Evolutionary conservation across 108 stramenopile species (phyloP), one percentile per base, ranked within the genome.

Genomic region (Cyclotella sp.): DNA sequence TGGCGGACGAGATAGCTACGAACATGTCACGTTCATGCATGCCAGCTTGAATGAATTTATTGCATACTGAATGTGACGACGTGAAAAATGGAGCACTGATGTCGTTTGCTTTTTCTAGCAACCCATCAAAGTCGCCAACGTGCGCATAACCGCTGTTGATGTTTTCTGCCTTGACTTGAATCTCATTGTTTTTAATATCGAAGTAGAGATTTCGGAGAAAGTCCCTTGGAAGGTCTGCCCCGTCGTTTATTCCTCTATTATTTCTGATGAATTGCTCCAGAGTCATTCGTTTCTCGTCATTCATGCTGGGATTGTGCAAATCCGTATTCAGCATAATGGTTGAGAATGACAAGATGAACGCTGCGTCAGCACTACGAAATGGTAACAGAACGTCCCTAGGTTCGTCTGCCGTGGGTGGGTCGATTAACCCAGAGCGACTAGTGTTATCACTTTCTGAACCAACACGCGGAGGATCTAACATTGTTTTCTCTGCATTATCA

Each of bases 321-420:
- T 98, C 97, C 0, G 96, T 97, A 68, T 96, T 95, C 15, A 97
- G 87, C 95, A 98, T 96, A 47, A 97, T 96, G 10, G 94, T 97
- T 46, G 90, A 91, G 84, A 98, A 99, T 49, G 91, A 79, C 66
- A 99, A 79, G 10, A 97, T 91, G 73, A 92, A 99, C n/a, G 91
- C 96, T 39, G 96, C 95, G 84, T 99, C 98, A 6, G 91, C 81
- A 55, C 83, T 90, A 21, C 79, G 82, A 72, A 97, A 96, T 30
- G 90, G 85, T 52, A 85, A 76, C 18, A 75, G 18, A 28, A 51
- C 14, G 28, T 68, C 26, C 0, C 6, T n/a, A 45, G 75, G 45
- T 14, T 71, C 76, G 10, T 45, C 69, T 57, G 64, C 68, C 34
- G 78, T 68, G 15, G 73, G 73, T 19, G 75, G 80, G 49, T 81